Evolutionary conservation across 116 monocot genomes (phyloP), one percentile per base, ranked within the genome.

Genomic region (Phalaenopsis hybrid): DNA sequence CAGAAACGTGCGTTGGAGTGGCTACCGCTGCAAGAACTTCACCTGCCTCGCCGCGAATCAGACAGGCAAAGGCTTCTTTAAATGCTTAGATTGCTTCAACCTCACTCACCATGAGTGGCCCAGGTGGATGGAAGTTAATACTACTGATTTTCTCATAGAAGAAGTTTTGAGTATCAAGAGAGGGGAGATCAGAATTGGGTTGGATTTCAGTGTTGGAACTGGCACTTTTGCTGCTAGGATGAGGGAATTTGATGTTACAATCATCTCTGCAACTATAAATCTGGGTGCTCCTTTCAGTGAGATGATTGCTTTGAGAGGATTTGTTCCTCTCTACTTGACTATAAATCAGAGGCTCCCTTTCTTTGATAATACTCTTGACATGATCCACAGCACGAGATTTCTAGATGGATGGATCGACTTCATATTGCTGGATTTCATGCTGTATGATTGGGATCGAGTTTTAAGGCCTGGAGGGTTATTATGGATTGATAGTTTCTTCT

Each of bases 401-500:
- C 86, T 94, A 0, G 94, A 94, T 44, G 94, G 94, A 4, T 94
- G 94, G 94, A 94, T 94, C 13, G 94, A 94, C 69, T 44, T 90
- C 41, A 37, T 94, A 0, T 59, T 91, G 18, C 50, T 94, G 70
- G 94, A 94, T 69, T 94, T 94, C 28, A 78, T 94, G 8, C 55
- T 94, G 88, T 92, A 90, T 55, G 94, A 94, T 46, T 92, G 94
- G 94, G 94, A 92, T 28, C 84, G 94, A 46, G 90, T 89, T 12
- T 63, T 92, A 78, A 88, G 94, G 83, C 94, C 92, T 9, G 94
- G 92, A 5, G 92, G 92, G 0, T 44, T 94, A 70, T 69, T 94
- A 63, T 89, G 92, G 94, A 89, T 94, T 9, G 94, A 92, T 74
- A 84, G 85, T 59, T 94, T 94, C 92, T 90, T 92, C 51, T 94